A percentile compares a stretch with the other conserved stretches of the same genome.
Conservation (phyloP, 805 yeast species). For the Saccharomycopsis sp. region DNA sequence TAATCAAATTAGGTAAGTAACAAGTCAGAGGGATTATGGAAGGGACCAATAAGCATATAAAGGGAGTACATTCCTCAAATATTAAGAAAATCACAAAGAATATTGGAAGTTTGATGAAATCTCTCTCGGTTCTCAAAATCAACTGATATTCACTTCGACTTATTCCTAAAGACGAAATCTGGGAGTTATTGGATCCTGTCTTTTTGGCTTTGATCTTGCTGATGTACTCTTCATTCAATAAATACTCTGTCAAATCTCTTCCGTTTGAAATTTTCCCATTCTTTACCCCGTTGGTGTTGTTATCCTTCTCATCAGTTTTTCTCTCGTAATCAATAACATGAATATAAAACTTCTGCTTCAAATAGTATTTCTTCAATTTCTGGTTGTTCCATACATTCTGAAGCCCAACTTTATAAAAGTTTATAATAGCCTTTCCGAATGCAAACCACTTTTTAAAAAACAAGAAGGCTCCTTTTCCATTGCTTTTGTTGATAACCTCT, state of each 20-base stretch:
- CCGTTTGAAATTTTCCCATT: slow-evolving; percentile 32
- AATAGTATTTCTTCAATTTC: slow-evolving; percentile 24
- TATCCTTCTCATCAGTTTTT: neutral
- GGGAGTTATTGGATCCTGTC: slow-evolving; percentile 15
- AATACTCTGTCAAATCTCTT: slow-evolving; percentile 31
- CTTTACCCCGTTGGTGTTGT: slow-evolving; percentile 5
- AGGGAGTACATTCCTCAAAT: slow-evolving; percentile 50
- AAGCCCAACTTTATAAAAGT: slow-evolving; percentile 55
- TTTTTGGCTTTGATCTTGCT: slow-evolving; percentile 30
- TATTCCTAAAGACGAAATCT: slow-evolving; percentile 30
- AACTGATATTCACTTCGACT: slow-evolving; percentile 41
- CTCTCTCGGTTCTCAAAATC: slow-evolving; percentile 37
- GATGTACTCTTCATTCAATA: slow-evolving; percentile 33
- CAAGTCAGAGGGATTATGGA: slow-evolving; percentile 55
- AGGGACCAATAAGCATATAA: slow-evolving; percentile 47
- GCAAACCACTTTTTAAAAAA: slow-evolving; percentile 34
- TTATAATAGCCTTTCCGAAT: slow-evolving; percentile 40
- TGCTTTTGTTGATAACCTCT: slow-evolving; percentile 21
- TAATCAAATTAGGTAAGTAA: slow-evolving; percentile 37
- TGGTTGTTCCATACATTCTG: slow-evolving; percentile 46
- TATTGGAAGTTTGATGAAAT: slow-evolving; percentile 40
- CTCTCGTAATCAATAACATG: slow-evolving; percentile 23
- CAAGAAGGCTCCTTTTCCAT: slow-evolving; percentile 20
- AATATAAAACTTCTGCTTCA: slow-evolving; percentile 27
- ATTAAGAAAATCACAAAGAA: slow-evolving; percentile 42